Conservation (phyloP, 768 basidiomycete genomes). For the Tephrocybe sp. region DNA sequence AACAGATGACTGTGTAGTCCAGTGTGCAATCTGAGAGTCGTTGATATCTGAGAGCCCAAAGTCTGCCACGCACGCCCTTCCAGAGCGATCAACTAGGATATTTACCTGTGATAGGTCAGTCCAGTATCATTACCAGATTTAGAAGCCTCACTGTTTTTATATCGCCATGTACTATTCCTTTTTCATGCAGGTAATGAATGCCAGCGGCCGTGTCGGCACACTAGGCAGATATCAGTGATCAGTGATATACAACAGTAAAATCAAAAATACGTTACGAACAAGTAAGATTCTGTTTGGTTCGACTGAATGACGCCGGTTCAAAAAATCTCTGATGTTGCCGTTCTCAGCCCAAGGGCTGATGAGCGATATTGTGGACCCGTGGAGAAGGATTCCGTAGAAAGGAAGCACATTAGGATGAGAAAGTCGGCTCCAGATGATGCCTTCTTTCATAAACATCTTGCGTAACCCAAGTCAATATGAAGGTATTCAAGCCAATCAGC, state of each 20-base stretch:
- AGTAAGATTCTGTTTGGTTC: neutral
- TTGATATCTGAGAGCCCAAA: constrained; percentile 1
- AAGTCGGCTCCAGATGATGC: constrained; percentile 1
- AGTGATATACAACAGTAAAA: neutral
- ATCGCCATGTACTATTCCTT: constrained; percentile 4
- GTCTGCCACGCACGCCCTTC: constrained; percentile 2
- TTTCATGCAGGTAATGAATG: constrained; percentile 1
- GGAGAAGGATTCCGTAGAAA: constrained; percentile 1
- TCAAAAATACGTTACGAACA: neutral
- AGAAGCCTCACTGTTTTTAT: neutral
- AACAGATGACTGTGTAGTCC: constrained; percentile 4
- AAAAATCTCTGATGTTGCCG: neutral
- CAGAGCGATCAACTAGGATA: neutral
- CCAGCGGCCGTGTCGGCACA: constrained; percentile 3
- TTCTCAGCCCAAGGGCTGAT: constrained; percentile 2
- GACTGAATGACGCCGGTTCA: neutral
- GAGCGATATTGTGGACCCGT: neutral
- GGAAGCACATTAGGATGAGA: constrained; percentile 4
- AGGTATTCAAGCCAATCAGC: neutral
- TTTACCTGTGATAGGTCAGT: neutral
- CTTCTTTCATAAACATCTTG: neutral
- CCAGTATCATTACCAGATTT: neutral
- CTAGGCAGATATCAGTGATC: neutral
- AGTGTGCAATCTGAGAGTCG: neutral
- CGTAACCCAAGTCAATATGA: neutral